Evolutionary conservation across 345 rosid genomes (phyloP), one percentile per base, ranked within the genome.

Genomic region (Citrus reticulata): DNA sequence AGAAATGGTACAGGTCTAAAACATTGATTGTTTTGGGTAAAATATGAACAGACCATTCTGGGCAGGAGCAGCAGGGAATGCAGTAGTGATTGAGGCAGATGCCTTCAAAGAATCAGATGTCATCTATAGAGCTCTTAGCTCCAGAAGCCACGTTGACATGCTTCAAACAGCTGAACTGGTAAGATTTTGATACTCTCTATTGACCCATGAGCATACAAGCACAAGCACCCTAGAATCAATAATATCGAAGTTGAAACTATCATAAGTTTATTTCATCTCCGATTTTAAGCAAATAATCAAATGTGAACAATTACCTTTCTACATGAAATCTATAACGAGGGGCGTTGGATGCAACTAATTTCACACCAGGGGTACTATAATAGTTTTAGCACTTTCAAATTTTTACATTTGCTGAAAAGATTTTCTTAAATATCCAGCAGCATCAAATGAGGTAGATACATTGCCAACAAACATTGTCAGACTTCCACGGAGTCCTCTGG

Each of bases 61-160:
- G 99, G 81, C 88, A 68, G 97, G 92, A 78, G 93, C 98, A 8
- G 90, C 88, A 57, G 86, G 61, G n/a, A 90, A 92, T 77, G 90
- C 90, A 35, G 95, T 96, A 25, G 89, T 96, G 42, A 92, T 96
- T 6, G 98, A 96, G 85, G 99, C 97, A 6, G 98, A 94, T 78
- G 99, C 98, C 6, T 96, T 96, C 83, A 94, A 96, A 77, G 99
- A 96, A 83, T 83, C 98, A 46, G 99, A 96, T 81, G 98, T 92
- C n/a, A 88, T 96, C 20, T 96, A 91, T 79, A 89, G 84, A 84
- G 98, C 98, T 73, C 89, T 96, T 40, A 93, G 93, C 87, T 92
- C 97, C 74, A 86, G 86, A 78, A 98, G 99, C 34, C 97, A 93
- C 76, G 93, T 79, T 4, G 97, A 93, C 86, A 81, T 95, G 97